phyloP scores from a whole-genome alignment of 805 yeast species.

The Sugiyamaella qingdaonensis region DNA sequence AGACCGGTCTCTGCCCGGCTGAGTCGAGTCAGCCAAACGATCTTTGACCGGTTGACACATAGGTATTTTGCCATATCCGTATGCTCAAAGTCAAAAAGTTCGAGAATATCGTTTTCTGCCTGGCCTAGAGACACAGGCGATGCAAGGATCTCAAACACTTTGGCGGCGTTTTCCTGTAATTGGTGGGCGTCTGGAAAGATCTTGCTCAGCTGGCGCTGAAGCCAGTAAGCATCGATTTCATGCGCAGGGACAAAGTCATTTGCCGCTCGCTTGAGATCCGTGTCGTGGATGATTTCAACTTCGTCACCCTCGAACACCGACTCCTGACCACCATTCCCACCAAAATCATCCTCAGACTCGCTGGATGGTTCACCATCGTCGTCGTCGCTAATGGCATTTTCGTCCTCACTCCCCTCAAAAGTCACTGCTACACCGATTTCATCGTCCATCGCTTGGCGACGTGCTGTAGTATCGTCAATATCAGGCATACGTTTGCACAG shows the following conservation, averaged over 20 bases:
- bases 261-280: background rate
- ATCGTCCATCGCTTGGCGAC: constrained; percentile 29
- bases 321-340: background rate
- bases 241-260: constrained; percentile 32
- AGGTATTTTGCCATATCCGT: constrained; percentile 47
- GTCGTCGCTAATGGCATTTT: constrained; percentile 15
- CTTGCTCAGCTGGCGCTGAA: constrained; percentile 47
- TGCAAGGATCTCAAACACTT: constrained; percentile 41
- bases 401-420: constrained; percentile 35
- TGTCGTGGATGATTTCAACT: background rate
- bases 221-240: constrained; percentile 48
- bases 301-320: background rate
- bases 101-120: constrained; percentile 52
- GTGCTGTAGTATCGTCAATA: constrained; percentile 31
- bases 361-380: constrained; percentile 20
- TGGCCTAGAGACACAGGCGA: constrained; percentile 38
- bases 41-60: constrained; percentile 45
- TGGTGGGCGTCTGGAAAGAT: constrained; percentile 38
- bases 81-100: constrained; percentile 49
- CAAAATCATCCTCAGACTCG: constrained; percentile 13
- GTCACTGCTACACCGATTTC: constrained; percentile 44
- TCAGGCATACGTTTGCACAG: constrained; percentile 50
- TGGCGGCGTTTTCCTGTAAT: constrained; percentile 38
- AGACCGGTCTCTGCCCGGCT: constrained; percentile 36
- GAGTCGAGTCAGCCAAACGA: constrained; percentile 54